A percentile compares a stretch with the other conserved stretches of the same genome.
phyloP scores from a whole-genome alignment of 805 yeast genomes.

The Ascoidea rubescens region DNA sequence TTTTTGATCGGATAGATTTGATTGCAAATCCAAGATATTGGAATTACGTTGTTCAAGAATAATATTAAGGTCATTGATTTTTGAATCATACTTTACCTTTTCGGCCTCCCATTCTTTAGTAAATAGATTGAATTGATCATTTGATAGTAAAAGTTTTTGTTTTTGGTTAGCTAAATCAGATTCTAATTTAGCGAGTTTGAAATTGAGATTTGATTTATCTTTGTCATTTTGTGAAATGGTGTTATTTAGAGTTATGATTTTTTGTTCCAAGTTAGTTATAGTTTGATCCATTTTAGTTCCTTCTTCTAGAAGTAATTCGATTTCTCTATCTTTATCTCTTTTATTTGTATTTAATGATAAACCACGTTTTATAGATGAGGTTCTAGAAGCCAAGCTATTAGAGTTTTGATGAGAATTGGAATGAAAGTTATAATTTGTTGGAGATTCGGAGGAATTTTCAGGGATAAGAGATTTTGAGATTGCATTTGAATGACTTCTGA shows the following conservation, averaged over 20 bases:
- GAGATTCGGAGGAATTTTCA: neutral
- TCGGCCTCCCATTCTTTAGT: conserved; percentile 8
- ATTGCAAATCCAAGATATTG: neutral
- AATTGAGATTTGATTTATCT: conserved; percentile 2
- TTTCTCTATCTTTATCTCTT: conserved; percentile 26
- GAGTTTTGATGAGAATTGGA: neutral
- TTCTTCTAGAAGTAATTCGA: conserved; percentile 29
- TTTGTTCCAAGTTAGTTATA: conserved; percentile 24
- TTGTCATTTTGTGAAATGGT: conserved; percentile 4
- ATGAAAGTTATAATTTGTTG: neutral
- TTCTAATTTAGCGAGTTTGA: neutral
- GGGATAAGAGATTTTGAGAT: neutral
- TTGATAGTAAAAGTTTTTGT: conserved; percentile 1
- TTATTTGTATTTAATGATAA: conserved; percentile 13
- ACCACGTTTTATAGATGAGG: conserved; percentile 6
- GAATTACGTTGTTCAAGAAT: conserved; percentile 4
- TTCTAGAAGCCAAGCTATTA: neutral
- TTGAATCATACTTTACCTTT: conserved; percentile 5
- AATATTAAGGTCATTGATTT: conserved; percentile 5
- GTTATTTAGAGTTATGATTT: conserved; percentile 9
- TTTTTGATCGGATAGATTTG: neutral
- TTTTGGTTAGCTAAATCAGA: neutral
- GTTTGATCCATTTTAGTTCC: conserved; percentile 34
- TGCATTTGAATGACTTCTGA: neutral
- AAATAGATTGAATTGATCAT: conserved; percentile 4